Evolutionary conservation across 148 eudicot species (phyloP).

Genomic region (Rhododendron griersonianum): DNA sequence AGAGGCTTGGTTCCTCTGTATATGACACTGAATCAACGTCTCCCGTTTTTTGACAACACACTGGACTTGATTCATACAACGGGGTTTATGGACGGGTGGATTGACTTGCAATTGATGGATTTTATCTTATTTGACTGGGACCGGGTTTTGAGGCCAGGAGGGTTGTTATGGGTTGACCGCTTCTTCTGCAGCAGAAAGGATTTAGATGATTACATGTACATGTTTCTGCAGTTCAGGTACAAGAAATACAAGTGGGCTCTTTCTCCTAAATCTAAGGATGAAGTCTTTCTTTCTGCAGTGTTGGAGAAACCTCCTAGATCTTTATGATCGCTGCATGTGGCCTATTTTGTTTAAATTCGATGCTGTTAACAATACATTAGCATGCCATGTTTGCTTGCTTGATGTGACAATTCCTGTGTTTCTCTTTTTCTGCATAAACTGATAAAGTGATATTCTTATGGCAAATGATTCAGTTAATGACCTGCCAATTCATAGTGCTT

Average conservation of each 20-base stretch:
- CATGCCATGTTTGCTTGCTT: neutral
- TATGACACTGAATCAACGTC: slow-evolving; percentile 69
- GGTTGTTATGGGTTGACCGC: slow-evolving; percentile 86
- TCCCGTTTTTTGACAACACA: slow-evolving; percentile 91
- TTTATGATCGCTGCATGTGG: slow-evolving; percentile 22
- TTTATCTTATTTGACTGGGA: slow-evolving; percentile 93
- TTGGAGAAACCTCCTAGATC: slow-evolving; percentile 83
- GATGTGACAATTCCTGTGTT: neutral
- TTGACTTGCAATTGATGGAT: slow-evolving; percentile 74
- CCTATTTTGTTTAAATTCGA: neutral
- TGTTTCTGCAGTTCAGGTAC: slow-evolving; percentile 97
- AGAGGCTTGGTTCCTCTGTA: slow-evolving; percentile 82
- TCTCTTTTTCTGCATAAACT: neutral
- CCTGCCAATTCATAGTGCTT: neutral
- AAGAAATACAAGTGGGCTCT: slow-evolving; percentile 89
- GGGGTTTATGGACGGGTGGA: slow-evolving; percentile 91
- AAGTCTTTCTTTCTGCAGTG: slow-evolving; percentile 81
- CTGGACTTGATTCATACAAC: slow-evolving; percentile 84
- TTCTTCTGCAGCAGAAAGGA: slow-evolving; percentile 80
- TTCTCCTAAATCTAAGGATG: slow-evolving; percentile 73
- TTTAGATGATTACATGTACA: slow-evolving; percentile 91
- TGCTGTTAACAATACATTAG: neutral
- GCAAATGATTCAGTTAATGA: neutral
- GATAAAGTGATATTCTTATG: neutral
- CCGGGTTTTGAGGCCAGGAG: slow-evolving; percentile 86